Base-by-base conservation (phyloP, 768 basidiomycete genomes). In the Porpolomopsis calyptriformis region DNA sequence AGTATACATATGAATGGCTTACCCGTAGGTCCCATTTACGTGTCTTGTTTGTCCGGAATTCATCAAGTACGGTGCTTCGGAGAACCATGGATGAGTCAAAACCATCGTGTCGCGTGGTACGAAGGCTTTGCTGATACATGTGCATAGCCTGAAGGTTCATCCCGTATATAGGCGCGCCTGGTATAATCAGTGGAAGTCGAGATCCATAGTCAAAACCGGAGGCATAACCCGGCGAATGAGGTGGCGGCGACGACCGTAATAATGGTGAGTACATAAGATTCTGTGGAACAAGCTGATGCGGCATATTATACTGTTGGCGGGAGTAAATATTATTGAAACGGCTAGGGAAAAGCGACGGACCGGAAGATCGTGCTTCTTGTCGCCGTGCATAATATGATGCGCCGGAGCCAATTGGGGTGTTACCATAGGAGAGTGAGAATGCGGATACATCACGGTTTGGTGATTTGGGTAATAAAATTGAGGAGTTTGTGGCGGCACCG, bases 21-120 rank as follows among this genome's bases (percentile, higher is more conserved):
- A 89, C 92, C 62, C 71, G 66, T 18, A 96, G 67, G 50, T 85
- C 80, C 93, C 91, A 97, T 52, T 77, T 79, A 45, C 79, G 75
- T 20, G 76, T 66, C 62, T 83, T 85, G 65, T 85, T 83, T 25
- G 77, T 72, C 48, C 89, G 77, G 62, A 93, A 96, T 48, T 92
- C 87, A 46, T 93, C 88, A 43, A 96, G 63, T 31, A 87, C 56
- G 7, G 81, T 71, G 60, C 86, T 91, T 43, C 86, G 76, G 49
- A 78, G 57, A 11, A 70, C 61, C 4, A 60, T 49, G 0, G 65
- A 48, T 6, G 56, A 44, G 46, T 69, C 64, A 26, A 63, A 60
- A 25, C 72, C 73, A 16, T 64, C 63, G 34, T 73, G 76, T 26
- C 76, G 74, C 25, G 60, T 59, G 16, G 67, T 65, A 40, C 74